A percentile compares a stretch with the other conserved stretches of the same genome.
Evolutionary conservation across 352 stramenopile species (phyloP).

Genomic region (Phytophthora pini): DNA sequence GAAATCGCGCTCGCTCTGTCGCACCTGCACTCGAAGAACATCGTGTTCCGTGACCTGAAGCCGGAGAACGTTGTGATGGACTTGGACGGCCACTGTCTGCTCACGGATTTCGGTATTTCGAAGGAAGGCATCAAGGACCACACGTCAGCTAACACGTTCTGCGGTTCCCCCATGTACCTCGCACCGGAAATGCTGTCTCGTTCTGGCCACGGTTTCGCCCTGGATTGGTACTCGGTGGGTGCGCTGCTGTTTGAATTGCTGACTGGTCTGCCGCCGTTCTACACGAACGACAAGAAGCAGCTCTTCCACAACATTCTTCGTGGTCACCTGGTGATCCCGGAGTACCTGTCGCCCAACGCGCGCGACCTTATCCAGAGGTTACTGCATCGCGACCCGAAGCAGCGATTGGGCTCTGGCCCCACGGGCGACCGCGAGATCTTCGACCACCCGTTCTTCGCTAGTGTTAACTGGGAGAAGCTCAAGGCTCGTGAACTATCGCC

Average conservation of each 20-base stretch:
- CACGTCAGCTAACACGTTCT: constrained; percentile 88
- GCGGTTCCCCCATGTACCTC: constrained; percentile 87
- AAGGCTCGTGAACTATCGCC: constrained; percentile 80
- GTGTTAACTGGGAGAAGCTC: constrained; percentile 88
- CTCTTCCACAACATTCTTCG: constrained; percentile 92
- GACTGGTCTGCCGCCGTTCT: constrained; percentile 86
- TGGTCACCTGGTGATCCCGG: constrained; percentile 79
- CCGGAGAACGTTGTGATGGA: constrained; percentile 90
- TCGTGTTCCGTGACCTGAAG: constrained; percentile 89
- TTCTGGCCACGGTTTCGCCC: constrained; percentile 79
- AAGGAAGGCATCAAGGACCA: constrained; percentile 90
- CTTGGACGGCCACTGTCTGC: constrained; percentile 77
- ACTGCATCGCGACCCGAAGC: constrained; percentile 81
- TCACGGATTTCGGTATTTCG: constrained; percentile 89
- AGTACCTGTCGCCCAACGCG: constrained; percentile 79
- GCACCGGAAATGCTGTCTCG: constrained; percentile 85
- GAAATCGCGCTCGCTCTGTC: constrained; percentile 84
- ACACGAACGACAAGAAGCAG: constrained; percentile 91
- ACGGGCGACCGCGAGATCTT: constrained; percentile 86
- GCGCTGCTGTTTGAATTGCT: constrained; percentile 83
- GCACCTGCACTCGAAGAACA: constrained; percentile 88
- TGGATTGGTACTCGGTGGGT: constrained; percentile 89
- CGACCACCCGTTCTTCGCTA: constrained; percentile 83
- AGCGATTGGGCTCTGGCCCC: constrained; percentile 76
- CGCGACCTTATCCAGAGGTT: constrained; percentile 83